Evolutionary conservation across 139 green algal species (phyloP).

Genomic region (Picochlorum sp.): DNA sequence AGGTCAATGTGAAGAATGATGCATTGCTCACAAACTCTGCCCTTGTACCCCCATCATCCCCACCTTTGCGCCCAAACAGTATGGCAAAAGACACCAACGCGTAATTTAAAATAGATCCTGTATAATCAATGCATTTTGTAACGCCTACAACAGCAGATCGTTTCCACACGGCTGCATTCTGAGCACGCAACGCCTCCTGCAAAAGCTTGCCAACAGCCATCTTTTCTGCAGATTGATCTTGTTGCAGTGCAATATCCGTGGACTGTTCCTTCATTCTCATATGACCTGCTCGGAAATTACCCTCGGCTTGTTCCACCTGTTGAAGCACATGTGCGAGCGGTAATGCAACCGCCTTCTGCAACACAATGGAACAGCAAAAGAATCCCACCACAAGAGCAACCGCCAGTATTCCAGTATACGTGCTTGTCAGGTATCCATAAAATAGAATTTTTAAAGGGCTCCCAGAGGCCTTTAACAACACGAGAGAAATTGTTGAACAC

Average conservation of each 20-base stretch:
- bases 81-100: slow-evolving; percentile 41
- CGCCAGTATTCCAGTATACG: slow-evolving; percentile 31
- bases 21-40: slow-evolving; percentile 57
- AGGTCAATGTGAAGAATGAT: slow-evolving; percentile 52
- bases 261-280: slow-evolving; percentile 28
- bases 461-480: slow-evolving; percentile 12
- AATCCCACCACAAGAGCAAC: slow-evolving; percentile 30
- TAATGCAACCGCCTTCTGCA: slow-evolving; percentile 37
- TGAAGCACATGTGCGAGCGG: slow-evolving; percentile 40
- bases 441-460: slow-evolving; percentile 32
- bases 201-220: slow-evolving; percentile 23
- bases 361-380: slow-evolving; percentile 28
- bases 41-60: slow-evolving; percentile 18
- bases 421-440: slow-evolving; percentile 24
- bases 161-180: slow-evolving; percentile 25
- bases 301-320: slow-evolving; percentile 42
- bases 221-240: slow-evolving; percentile 16
- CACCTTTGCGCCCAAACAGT: slow-evolving; percentile 3
- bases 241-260: slow-evolving; percentile 23
- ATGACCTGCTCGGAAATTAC: slow-evolving; percentile 33
- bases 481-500: slow-evolving; percentile 18
- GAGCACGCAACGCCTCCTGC: slow-evolving; percentile 23
- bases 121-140: slow-evolving; percentile 47
- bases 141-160: slow-evolving; percentile 19
- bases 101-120: slow-evolving; percentile 51